Evolutionary conservation across 768 basidiomycete species (phyloP).

Genomic region (Lepiota venenata): DNA sequence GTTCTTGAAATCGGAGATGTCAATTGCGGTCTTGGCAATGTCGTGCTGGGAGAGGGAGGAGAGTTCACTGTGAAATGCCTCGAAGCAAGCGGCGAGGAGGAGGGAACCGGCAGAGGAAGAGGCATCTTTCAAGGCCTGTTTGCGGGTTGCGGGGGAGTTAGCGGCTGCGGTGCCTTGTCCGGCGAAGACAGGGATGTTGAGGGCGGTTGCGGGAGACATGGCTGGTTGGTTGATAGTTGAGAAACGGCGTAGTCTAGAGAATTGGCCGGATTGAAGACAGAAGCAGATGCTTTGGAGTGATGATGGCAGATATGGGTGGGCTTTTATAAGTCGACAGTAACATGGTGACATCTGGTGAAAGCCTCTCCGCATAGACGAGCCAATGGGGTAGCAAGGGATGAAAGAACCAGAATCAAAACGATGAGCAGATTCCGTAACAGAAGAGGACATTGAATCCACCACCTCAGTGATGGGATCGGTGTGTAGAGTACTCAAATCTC

Average conservation of each 20-base stretch:
- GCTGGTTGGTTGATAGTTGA: not conserved
- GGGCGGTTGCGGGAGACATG: conserved; percentile 21
- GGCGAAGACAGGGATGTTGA: conserved; percentile 39
- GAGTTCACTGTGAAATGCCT: conserved; percentile 43
- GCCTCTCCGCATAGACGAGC: not conserved
- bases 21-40: conserved; percentile 29
- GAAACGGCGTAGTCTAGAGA: not conserved
- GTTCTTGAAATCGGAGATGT: conserved; percentile 36
- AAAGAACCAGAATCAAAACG: not conserved
- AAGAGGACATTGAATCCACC: not conserved
- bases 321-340: conserved; percentile 3
- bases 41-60: conserved; percentile 34
- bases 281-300: not conserved
- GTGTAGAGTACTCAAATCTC: not conserved
- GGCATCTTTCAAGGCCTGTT: conserved; percentile 40
- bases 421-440: not conserved
- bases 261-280: not conserved
- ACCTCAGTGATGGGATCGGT: not conserved
- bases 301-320: not conserved
- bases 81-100: conserved; percentile 44
- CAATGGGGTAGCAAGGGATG: not conserved
- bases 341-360: not conserved
- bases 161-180: conserved; percentile 45
- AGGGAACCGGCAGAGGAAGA: conserved; percentile 35
- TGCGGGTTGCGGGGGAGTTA: conserved; percentile 26